phyloP scores from a whole-genome alignment of 2,329 filamentous ascomycete genomes.

The Aspergillus neotritici region DNA sequence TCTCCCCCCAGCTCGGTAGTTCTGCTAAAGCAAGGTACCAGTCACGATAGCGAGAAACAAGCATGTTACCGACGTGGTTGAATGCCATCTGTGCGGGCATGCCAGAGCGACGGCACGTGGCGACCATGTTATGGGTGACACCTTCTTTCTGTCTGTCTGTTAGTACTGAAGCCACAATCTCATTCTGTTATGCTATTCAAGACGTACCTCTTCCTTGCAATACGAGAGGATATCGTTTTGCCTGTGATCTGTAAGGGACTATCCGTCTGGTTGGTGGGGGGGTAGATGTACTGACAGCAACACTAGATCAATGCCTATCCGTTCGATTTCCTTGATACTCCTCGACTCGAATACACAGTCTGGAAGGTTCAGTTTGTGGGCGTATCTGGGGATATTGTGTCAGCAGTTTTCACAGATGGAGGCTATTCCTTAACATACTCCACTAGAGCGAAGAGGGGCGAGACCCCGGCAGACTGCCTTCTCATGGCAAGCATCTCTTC shows the following conservation, averaged over 20 bases:
- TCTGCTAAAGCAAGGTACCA: constrained; percentile 21
- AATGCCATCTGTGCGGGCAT: constrained; percentile 20
- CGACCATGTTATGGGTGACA: constrained; percentile 19
- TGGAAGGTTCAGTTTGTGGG: constrained; percentile 14
- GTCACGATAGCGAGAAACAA: constrained; percentile 16
- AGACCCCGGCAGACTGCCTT: constrained; percentile 15
- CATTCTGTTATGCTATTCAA: background rate
- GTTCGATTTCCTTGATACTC: constrained; percentile 16
- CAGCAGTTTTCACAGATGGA: too few species aligned
- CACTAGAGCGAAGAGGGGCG: constrained; percentile 18
- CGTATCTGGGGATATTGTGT: constrained; percentile 8
- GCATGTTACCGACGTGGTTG: constrained; percentile 15
- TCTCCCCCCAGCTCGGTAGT: constrained; percentile 20
- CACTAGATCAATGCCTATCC: constrained; percentile 16
- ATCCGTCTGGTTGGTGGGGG: background rate
- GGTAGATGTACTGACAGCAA: constrained; percentile 11
- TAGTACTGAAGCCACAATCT: background rate
- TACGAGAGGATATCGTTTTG: constrained; percentile 25
- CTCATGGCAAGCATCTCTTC: constrained; percentile 14
- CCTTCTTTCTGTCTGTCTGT: constrained; percentile 13
- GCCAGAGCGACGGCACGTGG: constrained; percentile 13
- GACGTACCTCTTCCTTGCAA: constrained; percentile 20
- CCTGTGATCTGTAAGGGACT: constrained; percentile 3
- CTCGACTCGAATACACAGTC: constrained; percentile 14
- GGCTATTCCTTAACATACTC: constrained; percentile 11